Evolutionary conservation across 164 flowering plant genomes (phyloP).

Genomic region (Houttuynia cordata): DNA sequence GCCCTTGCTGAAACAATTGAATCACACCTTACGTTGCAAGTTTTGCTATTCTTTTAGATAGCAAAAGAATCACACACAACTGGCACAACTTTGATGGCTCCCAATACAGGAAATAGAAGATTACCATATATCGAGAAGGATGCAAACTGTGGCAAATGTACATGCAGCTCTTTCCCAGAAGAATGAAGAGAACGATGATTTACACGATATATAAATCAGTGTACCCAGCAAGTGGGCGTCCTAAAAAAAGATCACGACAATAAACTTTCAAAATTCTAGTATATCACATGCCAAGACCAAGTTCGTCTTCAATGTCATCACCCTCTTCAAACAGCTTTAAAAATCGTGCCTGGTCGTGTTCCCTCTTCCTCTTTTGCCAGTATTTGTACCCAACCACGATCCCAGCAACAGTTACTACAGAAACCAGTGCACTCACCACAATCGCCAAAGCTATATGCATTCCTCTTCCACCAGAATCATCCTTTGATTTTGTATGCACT

Average conservation of each 20-base stretch:
- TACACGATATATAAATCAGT: neutral
- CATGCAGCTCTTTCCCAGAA: too few relatives aligned
- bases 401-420: conserved; percentile 22
- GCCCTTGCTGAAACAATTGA: too few relatives aligned
- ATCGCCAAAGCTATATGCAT: conserved; percentile 24
- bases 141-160: too few relatives aligned
- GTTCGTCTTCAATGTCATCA: conserved; percentile 88
- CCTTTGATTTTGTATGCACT: conserved; percentile 8
- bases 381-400: conserved; percentile 37
- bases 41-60: too few relatives aligned
- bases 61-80: too few relatives aligned
- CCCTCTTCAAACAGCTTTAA: conserved; percentile 82
- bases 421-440: conserved; percentile 24
- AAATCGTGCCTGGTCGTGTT: conserved; percentile 82
- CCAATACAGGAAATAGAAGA: too few relatives aligned
- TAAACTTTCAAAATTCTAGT: neutral
- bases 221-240: neutral
- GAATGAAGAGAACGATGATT: too few relatives aligned
- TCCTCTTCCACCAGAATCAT: conserved; percentile 14
- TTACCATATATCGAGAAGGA: too few relatives aligned
- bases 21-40: too few relatives aligned
- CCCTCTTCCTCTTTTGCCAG: conserved; percentile 69
- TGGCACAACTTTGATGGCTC: too few relatives aligned
- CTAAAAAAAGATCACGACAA: neutral
- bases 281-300: conserved; percentile 40